These are phyloP conservation scores for Candida montana DNA, from an alignment of 805 yeast genomes.

Conservation along the genomic window DNA sequence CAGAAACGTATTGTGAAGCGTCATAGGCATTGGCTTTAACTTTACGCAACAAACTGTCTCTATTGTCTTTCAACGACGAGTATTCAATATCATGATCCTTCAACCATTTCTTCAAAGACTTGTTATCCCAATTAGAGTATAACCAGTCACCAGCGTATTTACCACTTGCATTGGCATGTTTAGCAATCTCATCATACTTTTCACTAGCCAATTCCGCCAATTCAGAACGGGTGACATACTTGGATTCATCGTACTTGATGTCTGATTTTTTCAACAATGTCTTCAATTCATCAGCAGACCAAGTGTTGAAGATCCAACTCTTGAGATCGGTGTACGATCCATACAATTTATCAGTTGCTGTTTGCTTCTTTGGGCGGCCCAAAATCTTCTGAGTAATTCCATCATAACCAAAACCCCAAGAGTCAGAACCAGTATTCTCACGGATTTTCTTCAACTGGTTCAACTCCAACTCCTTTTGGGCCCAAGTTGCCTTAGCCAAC, in stretches of 20 bases:
- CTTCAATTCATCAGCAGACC: slow-evolving; percentile 34
- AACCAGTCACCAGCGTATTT: slow-evolving; percentile 47
- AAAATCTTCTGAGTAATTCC: slow-evolving; percentile 4
- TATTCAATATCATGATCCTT: slow-evolving; percentile 36
- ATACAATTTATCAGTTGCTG: slow-evolving; percentile 8
- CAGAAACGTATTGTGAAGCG: slow-evolving; percentile 34
- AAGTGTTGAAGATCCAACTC: slow-evolving; percentile 47
- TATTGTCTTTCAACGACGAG: slow-evolving; percentile 33
- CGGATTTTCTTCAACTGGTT: not conserved
- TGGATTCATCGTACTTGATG: slow-evolving; percentile 25
- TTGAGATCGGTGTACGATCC: slow-evolving; percentile 16
- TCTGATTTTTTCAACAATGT: slow-evolving; percentile 29
- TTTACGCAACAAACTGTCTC: slow-evolving; percentile 40
- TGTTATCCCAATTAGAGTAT: slow-evolving; percentile 48
- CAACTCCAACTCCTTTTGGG: slow-evolving; percentile 5
- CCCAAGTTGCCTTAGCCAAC: slow-evolving; percentile 27
- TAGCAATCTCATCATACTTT: slow-evolving; percentile 36
- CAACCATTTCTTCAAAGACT: slow-evolving; percentile 46
- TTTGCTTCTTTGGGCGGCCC: not conserved
- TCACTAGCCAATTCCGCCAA: slow-evolving; percentile 37
- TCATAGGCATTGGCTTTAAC: slow-evolving; percentile 42
- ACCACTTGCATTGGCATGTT: slow-evolving; percentile 34
- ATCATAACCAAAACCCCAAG: not conserved
- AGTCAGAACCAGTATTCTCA: not conserved
- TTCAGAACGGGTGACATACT: slow-evolving; percentile 29